Evolutionary conservation across 2,329 filamentous ascomycete genomes (phyloP).

Genomic region (Sphaerulina populicola): DNA sequence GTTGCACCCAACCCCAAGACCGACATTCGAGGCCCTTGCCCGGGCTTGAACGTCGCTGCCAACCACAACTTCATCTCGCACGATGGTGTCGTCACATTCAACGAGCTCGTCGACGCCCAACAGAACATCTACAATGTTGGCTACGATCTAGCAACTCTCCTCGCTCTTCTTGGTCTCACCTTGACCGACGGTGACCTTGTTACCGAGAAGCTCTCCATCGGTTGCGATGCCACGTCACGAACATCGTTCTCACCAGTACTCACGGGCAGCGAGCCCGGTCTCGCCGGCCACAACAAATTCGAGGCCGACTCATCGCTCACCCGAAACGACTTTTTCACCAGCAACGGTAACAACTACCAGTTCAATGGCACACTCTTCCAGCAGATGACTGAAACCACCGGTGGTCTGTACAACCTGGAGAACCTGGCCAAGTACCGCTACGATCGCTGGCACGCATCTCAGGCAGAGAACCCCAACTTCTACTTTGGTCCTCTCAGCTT

Average conservation of each 20-base stretch:
- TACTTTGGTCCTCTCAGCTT: slow-evolving; percentile 38
- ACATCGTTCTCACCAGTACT: slow-evolving; percentile 30
- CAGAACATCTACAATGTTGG: slow-evolving; percentile 42
- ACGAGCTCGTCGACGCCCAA: slow-evolving; percentile 39
- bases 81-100: slow-evolving; percentile 36
- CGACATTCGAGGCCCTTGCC: slow-evolving; percentile 36
- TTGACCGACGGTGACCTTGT: slow-evolving; percentile 37
- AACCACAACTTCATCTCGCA: slow-evolving; percentile 37
- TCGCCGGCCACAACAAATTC: slow-evolving; percentile 42
- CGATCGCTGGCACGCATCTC: slow-evolving; percentile 36
- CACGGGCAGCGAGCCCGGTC: slow-evolving; percentile 36
- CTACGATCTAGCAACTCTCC: slow-evolving; percentile 36
- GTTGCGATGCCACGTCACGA: slow-evolving; percentile 31
- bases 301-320: slow-evolving; percentile 37
- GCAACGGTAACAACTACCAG: slow-evolving; percentile 33
- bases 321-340: slow-evolving; percentile 36
- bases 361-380: slow-evolving; percentile 39
- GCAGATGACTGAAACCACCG: slow-evolving; percentile 31
- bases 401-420: slow-evolving; percentile 35
- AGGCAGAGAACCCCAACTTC: slow-evolving; percentile 37
- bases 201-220: slow-evolving; percentile 39
- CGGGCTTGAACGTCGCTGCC: slow-evolving; percentile 10
- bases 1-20: slow-evolving; percentile 28
- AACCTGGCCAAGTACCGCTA: slow-evolving; percentile 35
- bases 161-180: slow-evolving; percentile 36